Base-by-base conservation (phyloP, 176 grass and related monocot species). In the Zoysia japonica region DNA sequence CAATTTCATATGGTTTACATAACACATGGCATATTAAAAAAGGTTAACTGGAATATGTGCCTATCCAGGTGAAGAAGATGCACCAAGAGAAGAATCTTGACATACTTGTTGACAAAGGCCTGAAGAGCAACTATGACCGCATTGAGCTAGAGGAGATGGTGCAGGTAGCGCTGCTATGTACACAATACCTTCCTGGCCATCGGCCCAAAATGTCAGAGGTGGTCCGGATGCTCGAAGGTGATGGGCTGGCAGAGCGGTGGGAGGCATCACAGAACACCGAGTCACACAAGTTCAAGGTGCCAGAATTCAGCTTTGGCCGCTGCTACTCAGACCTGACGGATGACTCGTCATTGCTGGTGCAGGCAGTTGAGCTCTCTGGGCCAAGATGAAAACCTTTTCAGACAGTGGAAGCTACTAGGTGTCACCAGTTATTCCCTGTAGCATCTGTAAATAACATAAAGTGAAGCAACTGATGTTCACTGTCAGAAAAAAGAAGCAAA, bases 91-190 rank as follows among this genome's bases (percentile, higher is more conserved):
- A 90, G 77, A 88, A 86, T 73, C 88, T 97, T 14, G 88, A 93
- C 46, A 85, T 88, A 61, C 85, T 97, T 13, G 87, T 97, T 8
- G 93, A 97, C 76, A 88, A 88, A 63, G 85, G 82, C 79, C 82
- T 97, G 51, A 75, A 71, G 64, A 81, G 65, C 28, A 81, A 75
- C 59, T 97, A 97, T 12, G 93, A 97, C 68, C 80, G 77, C 28
- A 89, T 97, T 39, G 90, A 97, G 65, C 76, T 97, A 41, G 90
- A 90, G 78, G 93, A 97, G 82, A 97, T 90, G 90, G 87, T 93
- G 63, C 90, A 88, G 85, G 93, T 93, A 11, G 93, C 93, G 0
- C 80, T 97, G 49, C 70, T 97, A 68, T 97, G 93, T 80, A 97
- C 93, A 41, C 93, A 90, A 64, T 90, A 93, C 77, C 88, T 97